Conservation (phyloP, 2,329 filamentous ascomycete species). For the Zymoseptoria passerinii region DNA sequence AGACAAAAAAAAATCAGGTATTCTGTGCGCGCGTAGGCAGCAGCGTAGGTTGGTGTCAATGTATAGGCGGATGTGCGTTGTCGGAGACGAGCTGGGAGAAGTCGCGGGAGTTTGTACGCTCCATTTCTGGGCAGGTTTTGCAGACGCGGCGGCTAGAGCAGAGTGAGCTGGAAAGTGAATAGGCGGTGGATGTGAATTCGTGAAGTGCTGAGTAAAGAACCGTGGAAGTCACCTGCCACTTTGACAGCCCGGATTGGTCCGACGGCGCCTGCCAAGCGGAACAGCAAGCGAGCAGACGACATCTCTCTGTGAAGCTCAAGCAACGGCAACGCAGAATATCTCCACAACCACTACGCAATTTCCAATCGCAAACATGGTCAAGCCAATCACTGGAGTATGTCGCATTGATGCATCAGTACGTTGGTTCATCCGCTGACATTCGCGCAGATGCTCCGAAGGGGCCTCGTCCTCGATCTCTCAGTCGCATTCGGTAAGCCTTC, state of each 20-base stretch:
- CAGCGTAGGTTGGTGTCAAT: not conserved
- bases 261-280: not conserved
- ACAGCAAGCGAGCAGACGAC: not conserved
- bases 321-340: not conserved
- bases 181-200: not conserved
- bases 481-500: conserved; percentile 54
- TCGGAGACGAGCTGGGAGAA: not conserved
- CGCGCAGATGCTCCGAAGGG: conserved; percentile 55
- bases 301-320: not conserved
- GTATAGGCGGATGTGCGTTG: not conserved
- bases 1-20: not conserved
- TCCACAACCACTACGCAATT: not conserved
- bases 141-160: not conserved
- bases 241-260: not conserved
- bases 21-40: not conserved
- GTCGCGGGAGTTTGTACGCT: not conserved
- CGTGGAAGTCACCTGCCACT: not conserved
- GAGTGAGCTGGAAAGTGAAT: not conserved
- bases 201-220: not conserved
- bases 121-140: not conserved
- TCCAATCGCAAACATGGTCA: conserved; percentile 28
- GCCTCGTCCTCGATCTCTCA: conserved; percentile 58
- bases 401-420: conserved; percentile 5
- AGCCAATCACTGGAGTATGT: conserved; percentile 46
- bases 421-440: conserved; percentile 19